phyloP scores from a whole-genome alignment of 768 basidiomycete species.

The Auricularia auricula-judae region DNA sequence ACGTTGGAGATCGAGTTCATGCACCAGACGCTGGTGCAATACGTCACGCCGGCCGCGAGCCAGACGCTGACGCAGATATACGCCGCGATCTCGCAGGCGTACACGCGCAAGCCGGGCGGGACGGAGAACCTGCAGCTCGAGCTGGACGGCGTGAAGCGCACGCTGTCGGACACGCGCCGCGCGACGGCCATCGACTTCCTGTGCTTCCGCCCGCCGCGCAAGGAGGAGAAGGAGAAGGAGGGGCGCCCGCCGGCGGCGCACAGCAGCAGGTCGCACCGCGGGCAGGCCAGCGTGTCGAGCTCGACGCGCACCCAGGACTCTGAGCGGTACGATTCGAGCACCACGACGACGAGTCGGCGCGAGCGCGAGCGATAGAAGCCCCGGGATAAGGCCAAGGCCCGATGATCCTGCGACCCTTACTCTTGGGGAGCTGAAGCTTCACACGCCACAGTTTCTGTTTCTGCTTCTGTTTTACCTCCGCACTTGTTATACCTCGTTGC shows the following conservation, averaged over 20 bases:
- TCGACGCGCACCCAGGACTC: neutral
- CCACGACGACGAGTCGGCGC: neutral
- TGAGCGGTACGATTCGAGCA: neutral
- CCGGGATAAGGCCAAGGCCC: neutral
- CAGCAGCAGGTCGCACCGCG: neutral
- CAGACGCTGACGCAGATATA: slow-evolving; percentile 85
- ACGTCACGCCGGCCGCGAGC: slow-evolving; percentile 72
- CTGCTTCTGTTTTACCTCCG: too few species aligned
- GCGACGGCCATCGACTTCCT: slow-evolving; percentile 92
- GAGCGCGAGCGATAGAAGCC: neutral
- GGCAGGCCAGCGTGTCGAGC: neutral
- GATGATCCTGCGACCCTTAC: too few species aligned
- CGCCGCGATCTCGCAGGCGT: slow-evolving; percentile 88
- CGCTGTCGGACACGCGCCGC: slow-evolving; percentile 40
- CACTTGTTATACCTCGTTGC: too few species aligned
- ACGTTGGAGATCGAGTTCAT: slow-evolving; percentile 98
- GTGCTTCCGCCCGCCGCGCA: slow-evolving; percentile 54
- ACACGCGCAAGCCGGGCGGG: slow-evolving; percentile 66
- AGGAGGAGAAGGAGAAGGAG: slow-evolving; percentile 10
- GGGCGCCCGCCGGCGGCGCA: slow-evolving; percentile 1
- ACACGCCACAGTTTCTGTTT: too few species aligned
- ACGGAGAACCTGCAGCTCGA: slow-evolving; percentile 80
- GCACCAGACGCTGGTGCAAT: slow-evolving; percentile 88
- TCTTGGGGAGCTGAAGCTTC: too few species aligned
- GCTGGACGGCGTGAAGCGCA: slow-evolving; percentile 70